phyloP scores from a whole-genome alignment of 495 filamentous ascomycete species.

The Tuber aestivum region DNA sequence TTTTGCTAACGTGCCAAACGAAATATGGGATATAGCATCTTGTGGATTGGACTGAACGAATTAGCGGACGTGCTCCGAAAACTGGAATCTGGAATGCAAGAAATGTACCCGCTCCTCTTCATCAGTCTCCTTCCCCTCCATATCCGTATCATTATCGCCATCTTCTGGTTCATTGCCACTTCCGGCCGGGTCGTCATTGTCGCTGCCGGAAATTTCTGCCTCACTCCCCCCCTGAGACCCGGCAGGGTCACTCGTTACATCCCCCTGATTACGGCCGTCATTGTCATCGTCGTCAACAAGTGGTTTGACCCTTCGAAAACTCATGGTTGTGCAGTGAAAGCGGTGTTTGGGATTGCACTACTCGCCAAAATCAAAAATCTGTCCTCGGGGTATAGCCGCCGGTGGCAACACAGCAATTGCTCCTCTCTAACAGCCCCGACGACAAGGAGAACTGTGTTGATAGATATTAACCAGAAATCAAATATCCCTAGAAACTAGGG shows the following conservation, averaged over 20 bases:
- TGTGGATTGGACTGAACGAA: slow-evolving; percentile 15
- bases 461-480: no score
- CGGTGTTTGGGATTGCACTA: not conserved
- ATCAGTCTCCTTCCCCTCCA: slow-evolving; percentile 45
- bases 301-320: slow-evolving; percentile 29
- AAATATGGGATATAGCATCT: slow-evolving; percentile 53
- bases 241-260: slow-evolving; percentile 7
- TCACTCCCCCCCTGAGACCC: slow-evolving; percentile 6
- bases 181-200: slow-evolving; percentile 12
- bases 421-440: no score
- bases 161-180: not conserved
- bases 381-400: no score
- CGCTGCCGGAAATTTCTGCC: slow-evolving; percentile 18
- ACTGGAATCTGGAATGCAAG: not conserved
- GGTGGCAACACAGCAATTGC: no score
- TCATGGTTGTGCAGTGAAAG: slow-evolving; percentile 15
- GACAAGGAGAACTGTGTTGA: no score
- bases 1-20: slow-evolving; percentile 81
- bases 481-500: no score
- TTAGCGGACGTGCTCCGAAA: not conserved
- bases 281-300: slow-evolving; percentile 17
- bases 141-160: slow-evolving; percentile 29
- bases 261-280: not conserved
- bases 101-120: slow-evolving; percentile 31
- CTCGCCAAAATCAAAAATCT: no score